A percentile compares a stretch with the other conserved stretches of the same genome.
Conservation (phyloP, 1,139 yeast genomes). For the Komagataea norvegica region DNA sequence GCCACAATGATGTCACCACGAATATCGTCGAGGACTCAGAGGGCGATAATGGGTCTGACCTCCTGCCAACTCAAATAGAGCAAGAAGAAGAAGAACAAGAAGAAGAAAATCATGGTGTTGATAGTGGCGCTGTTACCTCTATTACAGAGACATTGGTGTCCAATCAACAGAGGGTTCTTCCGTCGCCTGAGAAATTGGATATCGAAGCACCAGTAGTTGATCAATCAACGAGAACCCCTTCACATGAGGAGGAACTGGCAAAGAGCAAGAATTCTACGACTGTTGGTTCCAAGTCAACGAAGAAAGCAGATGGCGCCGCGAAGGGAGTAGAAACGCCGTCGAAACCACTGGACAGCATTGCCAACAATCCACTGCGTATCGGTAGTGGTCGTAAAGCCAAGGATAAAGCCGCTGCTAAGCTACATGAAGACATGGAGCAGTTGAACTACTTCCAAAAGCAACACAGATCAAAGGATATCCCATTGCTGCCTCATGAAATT, state of each 20-base stretch:
- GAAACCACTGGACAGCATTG: constrained; percentile 2
- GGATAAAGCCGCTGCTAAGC: constrained; percentile 56
- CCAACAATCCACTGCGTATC: constrained; percentile 9
- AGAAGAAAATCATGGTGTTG: too few relatives aligned
- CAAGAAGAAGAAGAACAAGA: too few relatives aligned
- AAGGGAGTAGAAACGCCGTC: background rate
- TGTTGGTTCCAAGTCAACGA: constrained; percentile 1
- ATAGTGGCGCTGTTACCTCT: too few relatives aligned
- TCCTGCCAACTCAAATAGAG: background rate
- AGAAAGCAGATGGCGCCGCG: background rate
- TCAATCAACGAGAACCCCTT: constrained; percentile 2
- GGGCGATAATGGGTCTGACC: background rate
- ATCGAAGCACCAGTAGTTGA: background rate
- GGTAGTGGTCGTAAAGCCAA: constrained; percentile 48
- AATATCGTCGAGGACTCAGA: constrained; percentile 24
- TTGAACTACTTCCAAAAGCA: constrained; percentile 55
- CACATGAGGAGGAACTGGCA: constrained; percentile 1
- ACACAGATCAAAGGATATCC: constrained; percentile 27
- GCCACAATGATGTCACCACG: constrained; percentile 13
- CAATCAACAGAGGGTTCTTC: background rate
- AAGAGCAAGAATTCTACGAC: too few relatives aligned
- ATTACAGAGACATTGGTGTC: constrained; percentile 1
- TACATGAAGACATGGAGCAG: constrained; percentile 67
- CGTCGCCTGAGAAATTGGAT: background rate
- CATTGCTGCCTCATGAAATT: constrained; percentile 32